Conservation (phyloP, 805 yeast genomes). For the Priceomyces medius region DNA sequence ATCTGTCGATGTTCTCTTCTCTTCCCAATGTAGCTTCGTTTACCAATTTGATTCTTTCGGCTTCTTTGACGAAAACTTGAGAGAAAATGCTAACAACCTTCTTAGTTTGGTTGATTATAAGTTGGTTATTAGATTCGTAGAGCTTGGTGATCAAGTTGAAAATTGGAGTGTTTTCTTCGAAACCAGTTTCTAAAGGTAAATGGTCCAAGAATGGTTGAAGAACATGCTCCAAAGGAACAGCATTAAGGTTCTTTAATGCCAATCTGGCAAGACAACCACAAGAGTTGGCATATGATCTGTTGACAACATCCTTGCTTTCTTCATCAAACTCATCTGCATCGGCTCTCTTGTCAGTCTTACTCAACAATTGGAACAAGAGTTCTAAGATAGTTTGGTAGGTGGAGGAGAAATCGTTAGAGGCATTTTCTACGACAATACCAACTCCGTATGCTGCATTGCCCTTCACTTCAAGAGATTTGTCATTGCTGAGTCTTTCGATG, state of each 20-base stretch:
- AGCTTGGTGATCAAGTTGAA: slow-evolving; percentile 73
- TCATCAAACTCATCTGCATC: slow-evolving; percentile 61
- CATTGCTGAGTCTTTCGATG: slow-evolving; percentile 65
- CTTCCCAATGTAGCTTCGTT: slow-evolving; percentile 80
- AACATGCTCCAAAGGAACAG: slow-evolving; percentile 71
- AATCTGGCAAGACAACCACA: slow-evolving; percentile 96
- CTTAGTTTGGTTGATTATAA: slow-evolving; percentile 56
- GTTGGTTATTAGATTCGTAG: slow-evolving; percentile 60
- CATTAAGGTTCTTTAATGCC: slow-evolving; percentile 66
- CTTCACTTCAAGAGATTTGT: slow-evolving; percentile 81
- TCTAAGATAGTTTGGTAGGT: slow-evolving; percentile 71
- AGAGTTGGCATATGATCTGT: slow-evolving; percentile 88
- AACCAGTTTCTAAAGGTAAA: slow-evolving; percentile 83
- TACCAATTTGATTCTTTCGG: slow-evolving; percentile 66
- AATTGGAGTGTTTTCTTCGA: slow-evolving; percentile 90
- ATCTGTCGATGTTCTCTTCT: slow-evolving; percentile 75
- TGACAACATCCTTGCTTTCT: slow-evolving; percentile 74
- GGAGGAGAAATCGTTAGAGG: slow-evolving; percentile 57
- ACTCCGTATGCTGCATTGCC: slow-evolving; percentile 96
- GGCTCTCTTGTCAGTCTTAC: slow-evolving; percentile 58
- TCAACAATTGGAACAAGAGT: slow-evolving; percentile 75
- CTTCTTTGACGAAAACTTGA: slow-evolving; percentile 69
- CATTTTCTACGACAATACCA: slow-evolving; percentile 66
- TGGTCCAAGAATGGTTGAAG: slow-evolving; percentile 75
- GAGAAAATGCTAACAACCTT: slow-evolving; percentile 67